phyloP scores from a whole-genome alignment of 345 rosid species.

The Gynandropsis gynandra region DNA sequence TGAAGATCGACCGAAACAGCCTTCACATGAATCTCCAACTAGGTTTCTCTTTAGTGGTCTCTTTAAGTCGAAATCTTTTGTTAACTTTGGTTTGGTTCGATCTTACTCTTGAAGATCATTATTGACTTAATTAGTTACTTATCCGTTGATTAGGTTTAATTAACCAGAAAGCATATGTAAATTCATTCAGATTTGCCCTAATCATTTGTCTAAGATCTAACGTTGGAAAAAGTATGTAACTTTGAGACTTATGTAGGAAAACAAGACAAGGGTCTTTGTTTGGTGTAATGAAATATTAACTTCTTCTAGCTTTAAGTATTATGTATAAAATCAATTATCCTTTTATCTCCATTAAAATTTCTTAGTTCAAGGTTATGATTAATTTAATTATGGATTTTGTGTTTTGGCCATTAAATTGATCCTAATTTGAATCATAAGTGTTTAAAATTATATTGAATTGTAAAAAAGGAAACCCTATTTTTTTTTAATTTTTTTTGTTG shows the following conservation, averaged over 20 bases:
- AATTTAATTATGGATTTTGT: no score
- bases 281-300: slow-evolving; percentile 23
- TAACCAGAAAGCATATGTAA: slow-evolving; percentile 25
- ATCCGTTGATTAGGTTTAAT: slow-evolving; percentile 11
- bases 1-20: slow-evolving; percentile 41
- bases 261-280: neutral
- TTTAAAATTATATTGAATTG: no score
- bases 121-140: neutral
- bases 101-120: slow-evolving; percentile 54
- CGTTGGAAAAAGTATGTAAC: slow-evolving; percentile 7
- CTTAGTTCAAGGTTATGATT: neutral
- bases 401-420: no score
- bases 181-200: slow-evolving; percentile 22
- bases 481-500: no score
- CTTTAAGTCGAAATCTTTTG: slow-evolving; percentile 85
- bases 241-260: neutral
- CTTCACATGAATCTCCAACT: slow-evolving; percentile 56
- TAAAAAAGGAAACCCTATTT: no score
- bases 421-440: no score
- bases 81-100: slow-evolving; percentile 79
- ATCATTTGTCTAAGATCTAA: slow-evolving; percentile 25
- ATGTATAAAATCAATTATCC: slow-evolving; percentile 14
- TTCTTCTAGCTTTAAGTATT: slow-evolving; percentile 15
- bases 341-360: neutral
- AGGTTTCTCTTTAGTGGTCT: slow-evolving; percentile 83